Conservation (phyloP, 768 basidiomycete genomes). For the Phlebiopsis flavidoalba region DNA sequence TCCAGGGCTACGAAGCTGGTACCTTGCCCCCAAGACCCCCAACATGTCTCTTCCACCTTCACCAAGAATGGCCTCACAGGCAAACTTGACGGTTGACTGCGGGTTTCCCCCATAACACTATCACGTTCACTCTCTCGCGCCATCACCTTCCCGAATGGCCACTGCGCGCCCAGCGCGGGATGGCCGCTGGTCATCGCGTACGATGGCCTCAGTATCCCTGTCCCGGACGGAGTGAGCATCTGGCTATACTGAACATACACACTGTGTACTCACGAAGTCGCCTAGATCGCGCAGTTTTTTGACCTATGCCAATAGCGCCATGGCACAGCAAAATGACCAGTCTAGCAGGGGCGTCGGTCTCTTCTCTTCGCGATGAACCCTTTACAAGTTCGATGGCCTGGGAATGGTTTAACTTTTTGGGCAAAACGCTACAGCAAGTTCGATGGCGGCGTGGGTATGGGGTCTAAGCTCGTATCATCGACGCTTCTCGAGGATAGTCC, state of each 20-base stretch:
- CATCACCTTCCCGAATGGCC: slow-evolving; percentile 40
- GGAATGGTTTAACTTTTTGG: too few species aligned
- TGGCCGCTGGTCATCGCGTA: slow-evolving; percentile 51
- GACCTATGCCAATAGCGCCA: slow-evolving; percentile 49
- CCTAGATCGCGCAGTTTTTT: slow-evolving; percentile 37
- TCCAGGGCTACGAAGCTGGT: slow-evolving; percentile 52
- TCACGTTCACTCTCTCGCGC: slow-evolving; percentile 46
- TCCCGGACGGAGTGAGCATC: slow-evolving; percentile 23
- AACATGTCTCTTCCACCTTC: slow-evolving; percentile 39
- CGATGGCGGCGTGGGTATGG: slow-evolving; percentile 63
- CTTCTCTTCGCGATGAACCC: slow-evolving; percentile 54
- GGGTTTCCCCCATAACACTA: slow-evolving; percentile 39
- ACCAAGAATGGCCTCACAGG: slow-evolving; percentile 26
- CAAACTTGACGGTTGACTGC: slow-evolving; percentile 47
- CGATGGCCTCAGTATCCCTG: slow-evolving; percentile 36
- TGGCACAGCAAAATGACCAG: slow-evolving; percentile 42
- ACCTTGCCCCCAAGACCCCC: slow-evolving; percentile 42
- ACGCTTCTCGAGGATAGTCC: slow-evolving; percentile 50
- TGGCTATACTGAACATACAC: background rate
- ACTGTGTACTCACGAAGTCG: background rate
- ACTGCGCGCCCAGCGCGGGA: slow-evolving; percentile 32
- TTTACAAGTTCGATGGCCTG: slow-evolving; percentile 35
- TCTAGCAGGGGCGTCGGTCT: slow-evolving; percentile 48
- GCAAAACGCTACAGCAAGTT: slow-evolving; percentile 44
- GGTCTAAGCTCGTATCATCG: slow-evolving; percentile 55